phyloP scores from a whole-genome alignment of 176 grass and related monocot genomes.

The Elaeis guineensis region DNA sequence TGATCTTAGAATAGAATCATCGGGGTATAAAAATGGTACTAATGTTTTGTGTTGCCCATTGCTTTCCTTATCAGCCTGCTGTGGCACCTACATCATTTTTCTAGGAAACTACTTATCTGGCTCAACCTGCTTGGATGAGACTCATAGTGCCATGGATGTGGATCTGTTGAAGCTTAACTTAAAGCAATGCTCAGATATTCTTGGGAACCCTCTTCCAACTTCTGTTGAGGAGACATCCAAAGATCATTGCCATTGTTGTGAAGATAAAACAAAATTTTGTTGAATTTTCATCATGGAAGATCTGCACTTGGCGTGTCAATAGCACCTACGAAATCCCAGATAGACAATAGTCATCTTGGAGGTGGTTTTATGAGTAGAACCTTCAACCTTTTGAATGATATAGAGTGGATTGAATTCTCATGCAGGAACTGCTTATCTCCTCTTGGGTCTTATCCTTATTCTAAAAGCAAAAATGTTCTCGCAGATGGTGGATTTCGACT shows the following conservation, averaged over 20 bases:
- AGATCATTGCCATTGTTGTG: background rate
- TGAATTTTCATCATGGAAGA: slow-evolving; percentile 14
- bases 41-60: too few species aligned
- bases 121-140: too few species aligned
- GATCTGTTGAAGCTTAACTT: too few species aligned
- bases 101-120: too few species aligned
- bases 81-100: too few species aligned
- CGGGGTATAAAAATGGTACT: too few species aligned
- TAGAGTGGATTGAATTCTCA: slow-evolving; percentile 60
- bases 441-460: slow-evolving; percentile 72
- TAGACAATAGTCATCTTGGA: slow-evolving; percentile 57
- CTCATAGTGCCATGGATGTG: too few species aligned
- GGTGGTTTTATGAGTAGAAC: slow-evolving; percentile 67
- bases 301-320: slow-evolving; percentile 11
- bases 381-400: slow-evolving; percentile 53
- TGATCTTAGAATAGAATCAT: too few species aligned
- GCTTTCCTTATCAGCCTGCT: too few species aligned
- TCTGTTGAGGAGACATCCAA: too few species aligned
- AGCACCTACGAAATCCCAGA: slow-evolving; percentile 24
- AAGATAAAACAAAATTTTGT: background rate
- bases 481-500: slow-evolving; percentile 60
- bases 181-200: too few species aligned
- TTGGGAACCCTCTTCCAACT: too few species aligned
- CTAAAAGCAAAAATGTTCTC: slow-evolving; percentile 23
- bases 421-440: slow-evolving; percentile 58